A percentile compares a stretch with the other conserved stretches of the same genome.
Conservation (phyloP, 73 alveolate genomes). For the Paramecium octaurelia region DNA sequence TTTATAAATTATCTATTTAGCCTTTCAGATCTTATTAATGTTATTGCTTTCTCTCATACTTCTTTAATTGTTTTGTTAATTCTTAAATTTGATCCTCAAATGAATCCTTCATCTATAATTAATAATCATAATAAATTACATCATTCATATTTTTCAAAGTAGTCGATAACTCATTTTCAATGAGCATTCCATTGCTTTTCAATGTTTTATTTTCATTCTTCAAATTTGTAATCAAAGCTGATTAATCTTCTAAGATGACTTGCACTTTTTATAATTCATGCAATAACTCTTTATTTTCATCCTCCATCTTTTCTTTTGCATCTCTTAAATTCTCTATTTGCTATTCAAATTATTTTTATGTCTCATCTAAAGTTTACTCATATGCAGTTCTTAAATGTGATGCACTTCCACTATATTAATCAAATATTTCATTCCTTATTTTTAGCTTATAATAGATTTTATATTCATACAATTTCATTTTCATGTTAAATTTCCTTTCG, state of each 20-base stretch:
- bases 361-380: slow-evolving; percentile 42
- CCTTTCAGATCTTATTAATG: neutral
- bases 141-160: slow-evolving; percentile 50
- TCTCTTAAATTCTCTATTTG: slow-evolving; percentile 30
- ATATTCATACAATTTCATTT: slow-evolving; percentile 3
- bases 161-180: neutral
- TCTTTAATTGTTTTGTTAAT: neutral
- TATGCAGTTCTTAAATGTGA: slow-evolving; percentile 38
- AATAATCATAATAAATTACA: neutral
- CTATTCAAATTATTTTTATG: slow-evolving; percentile 41
- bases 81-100: slow-evolving; percentile 35
- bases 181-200: neutral
- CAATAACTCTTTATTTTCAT: slow-evolving; percentile 36
- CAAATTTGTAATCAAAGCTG: slow-evolving; percentile 4
- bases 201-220: slow-evolving; percentile 39
- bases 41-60: neutral
- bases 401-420: slow-evolving; percentile 51
- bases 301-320: slow-evolving; percentile 34
- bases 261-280: slow-evolving; percentile 35
- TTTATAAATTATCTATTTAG: neutral
- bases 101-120: slow-evolving; percentile 25
- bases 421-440: slow-evolving; percentile 48
- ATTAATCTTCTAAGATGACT: slow-evolving; percentile 29
- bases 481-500: slow-evolving; percentile 47
- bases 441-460: neutral